Percentiles rank a stretch among this genome's conserved stretches.
phyloP scores from a whole-genome alignment of 2,329 filamentous ascomycete species.

The Anisogramma anomala region DNA sequence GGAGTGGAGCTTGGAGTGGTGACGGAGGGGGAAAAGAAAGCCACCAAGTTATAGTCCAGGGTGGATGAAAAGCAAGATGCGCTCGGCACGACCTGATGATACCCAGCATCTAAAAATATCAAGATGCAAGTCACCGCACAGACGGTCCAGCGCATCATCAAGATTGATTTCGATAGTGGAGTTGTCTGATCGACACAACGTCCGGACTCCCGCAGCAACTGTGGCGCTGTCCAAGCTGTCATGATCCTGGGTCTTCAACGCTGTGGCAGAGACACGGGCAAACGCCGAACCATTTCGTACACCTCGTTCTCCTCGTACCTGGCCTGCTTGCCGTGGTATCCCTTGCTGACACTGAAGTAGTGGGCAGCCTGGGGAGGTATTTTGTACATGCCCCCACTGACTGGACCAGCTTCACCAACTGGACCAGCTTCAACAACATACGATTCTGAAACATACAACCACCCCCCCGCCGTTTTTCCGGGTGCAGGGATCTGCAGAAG shows the following conservation, averaged over 20 bases:
- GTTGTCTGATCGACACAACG: background rate
- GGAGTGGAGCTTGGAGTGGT: slow-evolving; percentile 24
- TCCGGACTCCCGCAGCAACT: background rate
- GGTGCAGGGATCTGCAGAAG: background rate
- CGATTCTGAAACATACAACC: background rate
- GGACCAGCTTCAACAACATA: background rate
- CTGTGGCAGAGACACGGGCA: background rate
- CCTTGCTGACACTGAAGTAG: background rate
- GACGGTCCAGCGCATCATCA: background rate
- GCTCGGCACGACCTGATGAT: too few relatives aligned
- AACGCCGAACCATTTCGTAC: background rate
- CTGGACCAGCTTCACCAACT: too few relatives aligned
- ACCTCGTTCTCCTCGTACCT: too few relatives aligned
- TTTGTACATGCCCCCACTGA: too few relatives aligned
- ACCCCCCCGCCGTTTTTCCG: too few relatives aligned
- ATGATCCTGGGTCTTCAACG: background rate
- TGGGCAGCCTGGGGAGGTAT: too few relatives aligned
- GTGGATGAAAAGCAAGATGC: too few relatives aligned
- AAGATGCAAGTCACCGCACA: slow-evolving; percentile 3
- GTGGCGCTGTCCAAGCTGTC: background rate
- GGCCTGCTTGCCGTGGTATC: background rate
- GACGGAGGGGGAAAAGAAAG: slow-evolving; percentile 19
- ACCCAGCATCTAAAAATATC: background rate
- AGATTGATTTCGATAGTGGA: slow-evolving; percentile 2
- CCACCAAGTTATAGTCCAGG: slow-evolving; percentile 7